Evolutionary conservation across 805 yeast genomes (phyloP).

Genomic region (Suhomyces emberorum): DNA sequence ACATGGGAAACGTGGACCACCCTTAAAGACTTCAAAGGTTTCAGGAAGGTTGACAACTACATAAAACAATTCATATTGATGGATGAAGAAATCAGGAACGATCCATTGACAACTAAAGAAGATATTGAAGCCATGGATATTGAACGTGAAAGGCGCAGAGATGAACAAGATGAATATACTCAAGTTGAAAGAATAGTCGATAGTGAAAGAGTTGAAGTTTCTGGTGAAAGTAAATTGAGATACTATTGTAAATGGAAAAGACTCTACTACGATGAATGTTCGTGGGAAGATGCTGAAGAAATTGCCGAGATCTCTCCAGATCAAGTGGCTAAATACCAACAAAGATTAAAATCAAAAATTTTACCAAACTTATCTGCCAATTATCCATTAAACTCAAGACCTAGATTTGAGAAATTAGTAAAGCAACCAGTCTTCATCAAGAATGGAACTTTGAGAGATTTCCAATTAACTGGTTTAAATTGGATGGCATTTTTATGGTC

Average conservation of each 20-base stretch:
- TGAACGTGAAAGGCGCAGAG: conserved; percentile 80
- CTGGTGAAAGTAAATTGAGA: conserved; percentile 64
- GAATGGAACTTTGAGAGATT: conserved; percentile 90
- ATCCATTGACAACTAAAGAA: conserved; percentile 81
- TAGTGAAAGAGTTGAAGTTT: conserved; percentile 69
- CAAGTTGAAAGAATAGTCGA: conserved; percentile 88
- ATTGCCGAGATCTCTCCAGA: conserved; percentile 82
- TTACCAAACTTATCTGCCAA: conserved; percentile 77
- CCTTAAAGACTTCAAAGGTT: conserved; percentile 60
- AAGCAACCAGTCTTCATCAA: conserved; percentile 88
- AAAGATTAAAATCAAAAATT: conserved; percentile 76
- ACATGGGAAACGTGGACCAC: conserved; percentile 79
- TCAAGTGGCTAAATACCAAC: conserved; percentile 80
- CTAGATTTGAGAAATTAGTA: conserved; percentile 81
- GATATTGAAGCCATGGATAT: conserved; percentile 92
- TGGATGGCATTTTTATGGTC: conserved; percentile 99
- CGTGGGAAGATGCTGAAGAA: conserved; percentile 92
- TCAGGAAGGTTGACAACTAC: conserved; percentile 85
- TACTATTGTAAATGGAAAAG: conserved; percentile 94
- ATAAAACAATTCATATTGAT: conserved; percentile 70
- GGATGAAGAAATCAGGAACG: conserved; percentile 74
- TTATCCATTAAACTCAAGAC: conserved; percentile 69
- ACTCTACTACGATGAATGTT: conserved; percentile 88
- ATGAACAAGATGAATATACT: conserved; percentile 78
- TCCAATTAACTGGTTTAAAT: conserved; percentile 95